Evolutionary conservation across 192 early-diverging fungal species (phyloP).

Genomic region (Coemansia sp.): DNA sequence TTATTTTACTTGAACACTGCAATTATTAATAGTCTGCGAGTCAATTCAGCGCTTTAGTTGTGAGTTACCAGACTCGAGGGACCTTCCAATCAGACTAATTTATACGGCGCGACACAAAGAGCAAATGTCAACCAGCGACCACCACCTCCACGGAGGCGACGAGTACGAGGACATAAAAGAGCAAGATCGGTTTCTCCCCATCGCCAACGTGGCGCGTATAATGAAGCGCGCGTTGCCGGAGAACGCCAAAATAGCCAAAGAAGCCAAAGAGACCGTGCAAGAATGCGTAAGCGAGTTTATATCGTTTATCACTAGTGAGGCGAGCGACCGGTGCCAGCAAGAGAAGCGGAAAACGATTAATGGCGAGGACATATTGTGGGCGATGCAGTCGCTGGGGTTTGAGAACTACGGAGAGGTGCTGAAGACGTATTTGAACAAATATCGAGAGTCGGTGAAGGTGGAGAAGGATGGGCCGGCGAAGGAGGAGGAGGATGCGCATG

Average conservation of each 20-base stretch:
- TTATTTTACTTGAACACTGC: neutral
- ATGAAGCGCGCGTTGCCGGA: constrained; percentile 97
- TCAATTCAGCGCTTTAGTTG: neutral
- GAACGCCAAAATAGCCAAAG: constrained; percentile 97
- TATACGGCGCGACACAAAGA: neutral
- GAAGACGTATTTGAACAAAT: constrained; percentile 86
- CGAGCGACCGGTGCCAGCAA: constrained; percentile 87
- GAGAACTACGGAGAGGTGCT: constrained; percentile 92
- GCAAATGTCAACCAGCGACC: constrained; percentile 42
- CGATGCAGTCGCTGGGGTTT: constrained; percentile 96
- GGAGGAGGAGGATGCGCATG: constrained; percentile 22
- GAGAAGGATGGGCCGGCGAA: constrained; percentile 44
- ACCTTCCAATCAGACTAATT: neutral
- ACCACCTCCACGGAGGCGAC: constrained; percentile 24
- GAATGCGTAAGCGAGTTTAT: constrained; percentile 99
- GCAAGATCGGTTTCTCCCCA: constrained; percentile 95
- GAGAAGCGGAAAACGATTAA: constrained; percentile 99
- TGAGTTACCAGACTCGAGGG: too few relatives aligned
- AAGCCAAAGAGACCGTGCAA: constrained; percentile 94
- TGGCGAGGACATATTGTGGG: constrained; percentile 98
- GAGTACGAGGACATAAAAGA: constrained; percentile 82
- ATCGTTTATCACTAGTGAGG: constrained; percentile 97
- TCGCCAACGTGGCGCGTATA: constrained; percentile 93
- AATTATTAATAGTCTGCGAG: neutral
- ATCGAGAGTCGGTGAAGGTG: constrained; percentile 66